phyloP scores from a whole-genome alignment of 345 rosid species.

The Populus davidiana region DNA sequence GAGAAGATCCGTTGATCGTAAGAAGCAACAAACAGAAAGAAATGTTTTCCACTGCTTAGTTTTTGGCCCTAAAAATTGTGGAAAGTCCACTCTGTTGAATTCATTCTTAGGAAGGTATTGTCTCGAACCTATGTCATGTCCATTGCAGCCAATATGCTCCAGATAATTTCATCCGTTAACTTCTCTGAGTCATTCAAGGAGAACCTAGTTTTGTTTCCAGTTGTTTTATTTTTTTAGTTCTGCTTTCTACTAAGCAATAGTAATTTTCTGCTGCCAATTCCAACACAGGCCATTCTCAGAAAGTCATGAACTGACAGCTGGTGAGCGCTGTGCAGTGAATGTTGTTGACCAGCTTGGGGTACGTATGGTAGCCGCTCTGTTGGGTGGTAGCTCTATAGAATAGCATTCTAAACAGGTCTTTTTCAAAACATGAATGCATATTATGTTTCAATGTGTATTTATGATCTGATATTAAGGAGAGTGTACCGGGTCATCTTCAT shows the following conservation, averaged over 20 bases:
- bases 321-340: constrained; percentile 55
- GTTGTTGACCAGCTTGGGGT: constrained; percentile 68
- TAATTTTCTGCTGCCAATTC: constrained; percentile 8
- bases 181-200: not conserved
- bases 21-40: constrained; percentile 69
- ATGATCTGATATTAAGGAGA: not conserved
- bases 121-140: constrained; percentile 2
- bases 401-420: not conserved
- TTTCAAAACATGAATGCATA: not conserved
- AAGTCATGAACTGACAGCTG: constrained; percentile 40
- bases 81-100: constrained; percentile 66
- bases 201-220: not conserved
- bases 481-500: not conserved
- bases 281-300: constrained; percentile 58
- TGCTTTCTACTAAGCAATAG: not conserved
- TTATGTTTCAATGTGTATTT: not conserved
- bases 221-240: not conserved
- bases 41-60: constrained; percentile 66
- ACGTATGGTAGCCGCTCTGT: constrained; percentile 22
- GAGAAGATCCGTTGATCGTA: constrained; percentile 64
- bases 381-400: constrained; percentile 2
- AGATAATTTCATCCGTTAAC: constrained; percentile 9
- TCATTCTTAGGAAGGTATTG: constrained; percentile 67
- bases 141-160: constrained; percentile 4
- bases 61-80: constrained; percentile 72